Conservation (phyloP, 2,329 filamentous ascomycete genomes). For the Aquanectria penicillioides region DNA sequence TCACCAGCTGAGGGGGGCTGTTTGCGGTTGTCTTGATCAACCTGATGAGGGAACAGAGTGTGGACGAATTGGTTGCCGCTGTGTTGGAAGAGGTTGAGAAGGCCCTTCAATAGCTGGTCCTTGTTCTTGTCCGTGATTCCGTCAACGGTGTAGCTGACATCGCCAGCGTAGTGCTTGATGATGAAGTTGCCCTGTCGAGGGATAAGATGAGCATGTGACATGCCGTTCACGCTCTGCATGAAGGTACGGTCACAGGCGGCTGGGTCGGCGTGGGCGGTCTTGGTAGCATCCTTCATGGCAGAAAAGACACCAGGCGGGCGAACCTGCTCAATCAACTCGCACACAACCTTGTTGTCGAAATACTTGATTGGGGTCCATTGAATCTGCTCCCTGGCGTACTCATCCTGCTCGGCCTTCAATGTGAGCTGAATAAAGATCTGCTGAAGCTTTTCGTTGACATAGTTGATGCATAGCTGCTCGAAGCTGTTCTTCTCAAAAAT, state of each 20-base stretch:
- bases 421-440: constrained; percentile 99
- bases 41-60: constrained; percentile 87
- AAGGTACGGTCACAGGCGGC: constrained; percentile 95
- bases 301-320: constrained; percentile 93
- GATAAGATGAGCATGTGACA: constrained; percentile 91
- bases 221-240: constrained; percentile 89
- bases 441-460: constrained; percentile 98
- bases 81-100: constrained; percentile 85
- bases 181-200: constrained; percentile 96
- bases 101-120: constrained; percentile 93
- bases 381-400: constrained; percentile 95
- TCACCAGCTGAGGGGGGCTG: constrained; percentile 95
- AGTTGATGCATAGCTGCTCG: constrained; percentile 99
- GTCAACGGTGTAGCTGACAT: constrained; percentile 92
- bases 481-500: constrained; percentile 99
- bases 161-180: constrained; percentile 98
- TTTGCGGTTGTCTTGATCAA: constrained; percentile 95
- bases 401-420: constrained; percentile 95
- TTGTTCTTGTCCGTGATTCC: constrained; percentile 99
- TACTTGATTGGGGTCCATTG: constrained; percentile 99
- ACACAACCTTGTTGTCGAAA: constrained; percentile 99
- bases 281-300: constrained; percentile 95
- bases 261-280: constrained; percentile 96
- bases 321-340: constrained; percentile 93
- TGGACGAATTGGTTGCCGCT: constrained; percentile 90